Evolutionary conservation across 129 eudicot genomes (phyloP).

Genomic region (Cynara cardunculus): DNA sequence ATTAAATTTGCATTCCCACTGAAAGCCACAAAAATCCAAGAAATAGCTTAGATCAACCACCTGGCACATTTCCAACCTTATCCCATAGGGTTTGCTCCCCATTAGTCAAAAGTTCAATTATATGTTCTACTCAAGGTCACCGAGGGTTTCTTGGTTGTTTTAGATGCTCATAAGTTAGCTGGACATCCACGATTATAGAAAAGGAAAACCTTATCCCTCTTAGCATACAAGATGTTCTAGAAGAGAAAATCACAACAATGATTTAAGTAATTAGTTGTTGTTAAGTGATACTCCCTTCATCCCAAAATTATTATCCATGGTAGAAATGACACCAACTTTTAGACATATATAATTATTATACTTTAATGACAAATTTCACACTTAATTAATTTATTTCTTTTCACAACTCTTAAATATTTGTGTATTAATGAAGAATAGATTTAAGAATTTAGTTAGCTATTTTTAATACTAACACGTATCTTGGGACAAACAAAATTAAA

Average conservation of each 20-base stretch:
- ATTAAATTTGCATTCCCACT: neutral
- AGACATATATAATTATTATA: too few species aligned
- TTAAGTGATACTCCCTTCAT: neutral
- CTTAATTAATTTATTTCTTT: neutral
- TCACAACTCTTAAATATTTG: neutral
- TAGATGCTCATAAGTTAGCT: neutral
- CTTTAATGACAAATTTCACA: neutral
- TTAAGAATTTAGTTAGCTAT: neutral
- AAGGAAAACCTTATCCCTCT: neutral
- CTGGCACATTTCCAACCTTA: neutral
- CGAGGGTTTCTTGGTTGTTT: neutral
- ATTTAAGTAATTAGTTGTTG: neutral
- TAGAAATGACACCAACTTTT: neutral
- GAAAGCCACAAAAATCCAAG: constrained; percentile 11
- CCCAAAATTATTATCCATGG: neutral
- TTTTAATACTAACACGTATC: neutral
- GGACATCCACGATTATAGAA: neutral
- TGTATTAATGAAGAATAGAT: neutral
- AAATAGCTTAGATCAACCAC: neutral
- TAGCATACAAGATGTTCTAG: neutral
- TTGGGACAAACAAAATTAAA: neutral
- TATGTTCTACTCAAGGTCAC: neutral
- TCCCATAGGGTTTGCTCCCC: neutral
- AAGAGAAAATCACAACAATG: neutral
- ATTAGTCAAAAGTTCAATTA: neutral